These are phyloP conservation scores for Peterozyma xylosa DNA, from an alignment of 805 yeast genomes.

Conservation along the genomic window DNA sequence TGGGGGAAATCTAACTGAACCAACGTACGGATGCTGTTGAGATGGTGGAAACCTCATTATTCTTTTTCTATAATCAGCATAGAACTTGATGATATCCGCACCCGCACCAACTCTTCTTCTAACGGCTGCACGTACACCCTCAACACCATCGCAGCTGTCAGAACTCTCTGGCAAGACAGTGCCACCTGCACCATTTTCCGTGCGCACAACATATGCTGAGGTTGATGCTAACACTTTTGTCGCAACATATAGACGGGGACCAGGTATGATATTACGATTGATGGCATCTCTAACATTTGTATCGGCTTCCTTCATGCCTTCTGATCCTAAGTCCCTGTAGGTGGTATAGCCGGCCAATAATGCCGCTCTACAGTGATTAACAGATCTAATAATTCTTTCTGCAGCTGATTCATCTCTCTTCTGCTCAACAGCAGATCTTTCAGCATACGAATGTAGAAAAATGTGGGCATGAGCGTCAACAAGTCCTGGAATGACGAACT, in stretches of 20 bases:
- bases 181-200: conserved; percentile 18
- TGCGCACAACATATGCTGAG: conserved; percentile 15
- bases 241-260: conserved; percentile 20
- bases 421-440: conserved; percentile 17
- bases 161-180: conserved; percentile 14
- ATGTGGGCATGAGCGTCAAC: conserved; percentile 23
- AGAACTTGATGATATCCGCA: conserved; percentile 19
- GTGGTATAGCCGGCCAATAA: conserved; percentile 20
- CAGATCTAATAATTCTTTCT: conserved; percentile 18
- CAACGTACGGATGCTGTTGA: conserved; percentile 18
- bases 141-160: conserved; percentile 21
- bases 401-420: conserved; percentile 20
- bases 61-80: conserved; percentile 19
- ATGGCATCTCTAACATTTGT: conserved; percentile 20
- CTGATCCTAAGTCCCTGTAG: conserved; percentile 21
- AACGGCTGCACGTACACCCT: conserved; percentile 18
- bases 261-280: conserved; percentile 17
- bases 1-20: conserved; percentile 19
- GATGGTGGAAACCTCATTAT: conserved; percentile 21
- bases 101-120: conserved; percentile 19
- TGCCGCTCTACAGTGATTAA: conserved; percentile 18
- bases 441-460: conserved; percentile 21
- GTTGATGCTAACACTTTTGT: conserved; percentile 18
- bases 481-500: conserved; percentile 18
- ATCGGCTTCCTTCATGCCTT: conserved; percentile 20